Percentiles rank a stretch among this genome's conserved stretches.
These are phyloP conservation scores for Polytrichum formosum DNA, from an alignment of 225 moss, liverwort and hornwort genomes.

Conservation along the genomic window DNA sequence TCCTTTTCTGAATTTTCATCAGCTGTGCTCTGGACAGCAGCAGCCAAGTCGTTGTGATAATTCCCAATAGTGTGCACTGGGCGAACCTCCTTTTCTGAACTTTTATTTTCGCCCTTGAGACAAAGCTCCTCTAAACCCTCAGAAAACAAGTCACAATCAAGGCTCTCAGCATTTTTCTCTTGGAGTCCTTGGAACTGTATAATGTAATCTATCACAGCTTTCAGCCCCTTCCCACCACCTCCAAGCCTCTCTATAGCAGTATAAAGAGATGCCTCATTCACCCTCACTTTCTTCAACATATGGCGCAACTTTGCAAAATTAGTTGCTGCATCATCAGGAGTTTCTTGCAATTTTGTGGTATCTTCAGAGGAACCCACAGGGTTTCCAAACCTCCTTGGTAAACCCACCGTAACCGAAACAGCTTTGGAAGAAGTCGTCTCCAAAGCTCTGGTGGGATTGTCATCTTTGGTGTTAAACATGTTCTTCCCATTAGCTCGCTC, in stretches of 20 bases:
- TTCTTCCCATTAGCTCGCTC: too few relatives aligned
- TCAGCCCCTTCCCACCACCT: conserved; percentile 42
- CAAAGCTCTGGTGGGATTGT: background rate
- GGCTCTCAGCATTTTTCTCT: conserved; percentile 9
- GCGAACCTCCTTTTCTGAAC: conserved; percentile 1
- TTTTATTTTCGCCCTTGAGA: background rate
- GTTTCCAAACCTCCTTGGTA: conserved; percentile 40
- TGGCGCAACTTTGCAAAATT: conserved; percentile 17
- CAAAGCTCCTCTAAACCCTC: conserved; percentile 39
- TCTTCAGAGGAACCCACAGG: conserved; percentile 12
- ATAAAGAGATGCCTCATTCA: conserved; percentile 28
- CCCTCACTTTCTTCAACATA: conserved; percentile 30
- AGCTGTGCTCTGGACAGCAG: background rate
- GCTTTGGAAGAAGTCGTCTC: background rate
- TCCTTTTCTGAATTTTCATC: too few relatives aligned
- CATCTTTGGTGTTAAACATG: background rate
- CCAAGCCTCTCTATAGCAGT: conserved; percentile 39
- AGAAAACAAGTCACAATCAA: conserved; percentile 22
- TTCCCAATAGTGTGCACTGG: too few relatives aligned
- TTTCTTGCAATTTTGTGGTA: conserved; percentile 1
- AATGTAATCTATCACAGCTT: conserved; percentile 30
- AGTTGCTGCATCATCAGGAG: background rate
- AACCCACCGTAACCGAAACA: conserved; percentile 33
- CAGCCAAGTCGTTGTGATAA: background rate
- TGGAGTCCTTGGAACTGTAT: conserved; percentile 26